Base-by-base conservation (phyloP, 176 grass and related monocot species). In the Juncus effusus region DNA sequence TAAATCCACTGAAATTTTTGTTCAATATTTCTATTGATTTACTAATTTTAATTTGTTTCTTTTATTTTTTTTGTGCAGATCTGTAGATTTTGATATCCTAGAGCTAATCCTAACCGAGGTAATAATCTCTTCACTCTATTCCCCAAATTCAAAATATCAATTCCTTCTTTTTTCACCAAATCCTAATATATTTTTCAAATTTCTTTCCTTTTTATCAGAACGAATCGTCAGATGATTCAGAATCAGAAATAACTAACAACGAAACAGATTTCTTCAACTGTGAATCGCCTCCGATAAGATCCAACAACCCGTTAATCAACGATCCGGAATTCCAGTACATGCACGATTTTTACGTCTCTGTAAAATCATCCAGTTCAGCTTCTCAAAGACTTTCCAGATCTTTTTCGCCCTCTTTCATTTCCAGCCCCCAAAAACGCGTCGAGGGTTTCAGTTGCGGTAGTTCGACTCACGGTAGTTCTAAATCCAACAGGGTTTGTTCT, bases 391-490 rank as follows among this genome's bases (percentile, higher is more conserved):
- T 74, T 11, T 55, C 76, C 6, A 67, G 41, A 4, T 78, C 84
- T 58, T 90, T 86, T 86, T 90, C 76, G 51, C 59, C 61, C 52
- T 74, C 80, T 73, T 63, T 84, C 68, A 42, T 73, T 76, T 76
- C 85, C 0, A 9, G 37, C 0, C 69, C 87, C 28, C 73, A 47
- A 59, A 84, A 78, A 76, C 86, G 79, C 74, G 70, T 91, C 64
- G 83, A 91, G 73, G 87, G 87, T 10, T 91, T 91, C 80, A 7
- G 67, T 45, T 91, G 87, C 73, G 80, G 87, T 56, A n/a, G 76
- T 63, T 83, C 87, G 16, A 79, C 62, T 60, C 14, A 37, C 73
- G 8, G 42, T 76, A 56, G 50, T 61, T 64, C 67, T 3, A 47
- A 56, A 28, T 38, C 40, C 2, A 58, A 58, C 36, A 79, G 83